Base-by-base conservation (phyloP, 495 filamentous ascomycete genomes). In the Daldinia concentrica region DNA sequence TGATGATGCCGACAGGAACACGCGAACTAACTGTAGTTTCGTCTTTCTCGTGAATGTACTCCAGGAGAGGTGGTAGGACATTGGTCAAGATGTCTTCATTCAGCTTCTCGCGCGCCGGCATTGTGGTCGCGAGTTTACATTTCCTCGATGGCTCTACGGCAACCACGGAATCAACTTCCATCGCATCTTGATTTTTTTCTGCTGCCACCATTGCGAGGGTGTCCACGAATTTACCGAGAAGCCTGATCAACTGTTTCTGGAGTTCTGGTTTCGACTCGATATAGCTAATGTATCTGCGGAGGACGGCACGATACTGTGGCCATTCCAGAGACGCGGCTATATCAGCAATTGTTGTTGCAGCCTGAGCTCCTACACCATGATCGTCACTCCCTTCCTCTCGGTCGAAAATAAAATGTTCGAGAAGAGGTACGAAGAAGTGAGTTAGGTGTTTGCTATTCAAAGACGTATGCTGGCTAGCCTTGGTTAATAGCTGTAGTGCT, bases 371-470 rank as follows among this genome's bases (percentile, higher is more conserved):
- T 58, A 98, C 81, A 58, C 94, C 96, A 69, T 97, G 91, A 9
- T 91, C 92, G 68, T 89, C 89, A 65, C 91, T 91, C 54, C 92
- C 90, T 26, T 89, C 92, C 15, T 87, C 87, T 62, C 88, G 85
- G 69, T 93, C 89, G 73, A 98, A 95, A 26, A 97, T 87, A 74
- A 97, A 98, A 77, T 97, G 93, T 75, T 99, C 95, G 17, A 97
- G 86, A 11, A 98, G 85, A 1, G 95, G 96, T 29, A 98, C 85
- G 76, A 98, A 93, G 77, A 97, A 91, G 43, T 94, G 89, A 72
- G 89, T 89, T 69, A 97, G 85, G 72, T 97, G 95, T 45, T 87
- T 86, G 72, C 91, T 91, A 51, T 84, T 85, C 26, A 98, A 79
- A 39, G 86, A 80, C 19, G 87, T 86, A 58, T 86, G 86, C 3